phyloP scores from a whole-genome alignment of 371 early-diverging fungal genomes.

The Syncephalastrum racemosum region DNA sequence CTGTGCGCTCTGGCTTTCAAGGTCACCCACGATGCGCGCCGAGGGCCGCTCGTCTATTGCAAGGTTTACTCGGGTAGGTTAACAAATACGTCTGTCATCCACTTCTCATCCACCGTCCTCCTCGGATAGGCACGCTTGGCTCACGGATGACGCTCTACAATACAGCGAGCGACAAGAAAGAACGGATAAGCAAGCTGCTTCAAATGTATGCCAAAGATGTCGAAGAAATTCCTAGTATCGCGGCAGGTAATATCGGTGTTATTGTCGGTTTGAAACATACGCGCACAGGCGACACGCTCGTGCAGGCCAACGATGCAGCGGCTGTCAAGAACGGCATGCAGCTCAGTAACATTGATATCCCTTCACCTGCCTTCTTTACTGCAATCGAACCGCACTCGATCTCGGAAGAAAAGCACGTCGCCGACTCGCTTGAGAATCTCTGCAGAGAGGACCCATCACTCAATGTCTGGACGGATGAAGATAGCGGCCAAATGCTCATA shows the following conservation, averaged over 20 bases:
- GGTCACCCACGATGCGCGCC: conserved; percentile 79
- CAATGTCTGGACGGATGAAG: conserved; percentile 70
- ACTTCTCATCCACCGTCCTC: neutral
- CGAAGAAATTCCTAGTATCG: conserved; percentile 79
- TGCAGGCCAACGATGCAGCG: conserved; percentile 51
- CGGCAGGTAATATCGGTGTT: conserved; percentile 89
- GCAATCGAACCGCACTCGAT: conserved; percentile 79
- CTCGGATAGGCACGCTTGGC: conserved; percentile 53
- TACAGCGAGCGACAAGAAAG: conserved; percentile 64
- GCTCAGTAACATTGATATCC: conserved; percentile 78
- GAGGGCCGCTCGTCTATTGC: conserved; percentile 92
- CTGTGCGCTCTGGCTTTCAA: conserved; percentile 94
- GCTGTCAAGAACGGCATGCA: conserved; percentile 51
- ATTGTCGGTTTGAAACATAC: conserved; percentile 86
- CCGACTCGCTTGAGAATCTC: conserved; percentile 73
- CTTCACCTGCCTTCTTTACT: conserved; percentile 90
- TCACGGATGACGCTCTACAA: conserved; percentile 70
- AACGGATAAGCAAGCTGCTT: conserved; percentile 82
- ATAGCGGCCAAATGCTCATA: conserved; percentile 89
- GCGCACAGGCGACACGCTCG: conserved; percentile 90
- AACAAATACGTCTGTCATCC: neutral
- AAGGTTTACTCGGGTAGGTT: conserved; percentile 84
- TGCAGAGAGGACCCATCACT: conserved; percentile 91
- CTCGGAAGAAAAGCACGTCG: conserved; percentile 76
- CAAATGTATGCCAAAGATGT: conserved; percentile 92